A percentile compares a stretch with the other conserved stretches of the same genome.
phyloP scores from a whole-genome alignment of 2,329 filamentous ascomycete species.

The Phialophora macrospora region DNA sequence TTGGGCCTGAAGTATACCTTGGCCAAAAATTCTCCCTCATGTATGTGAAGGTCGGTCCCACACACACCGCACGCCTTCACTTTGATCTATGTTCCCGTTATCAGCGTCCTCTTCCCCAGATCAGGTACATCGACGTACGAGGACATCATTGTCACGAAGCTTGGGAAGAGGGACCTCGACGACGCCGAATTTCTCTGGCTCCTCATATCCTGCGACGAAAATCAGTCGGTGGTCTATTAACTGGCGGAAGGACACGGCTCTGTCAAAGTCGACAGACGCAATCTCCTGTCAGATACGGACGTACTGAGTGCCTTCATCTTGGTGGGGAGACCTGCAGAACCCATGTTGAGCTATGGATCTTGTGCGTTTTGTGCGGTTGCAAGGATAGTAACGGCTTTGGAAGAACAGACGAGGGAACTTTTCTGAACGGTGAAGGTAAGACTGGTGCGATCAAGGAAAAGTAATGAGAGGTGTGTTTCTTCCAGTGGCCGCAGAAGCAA shows the following conservation, averaged over 20 bases:
- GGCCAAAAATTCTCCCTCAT: slow-evolving; percentile 70
- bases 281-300: slow-evolving; percentile 35
- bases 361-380: slow-evolving; percentile 10
- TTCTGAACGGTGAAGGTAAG: not conserved
- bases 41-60: slow-evolving; percentile 59
- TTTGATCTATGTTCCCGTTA: slow-evolving; percentile 56
- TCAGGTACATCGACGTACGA: slow-evolving; percentile 46
- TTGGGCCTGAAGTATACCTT: slow-evolving; percentile 47
- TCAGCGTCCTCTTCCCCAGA: slow-evolving; percentile 36
- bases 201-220: slow-evolving; percentile 55
- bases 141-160: slow-evolving; percentile 64
- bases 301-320: slow-evolving; percentile 67
- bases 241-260: not conserved
- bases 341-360: slow-evolving; percentile 41
- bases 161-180: slow-evolving; percentile 67
- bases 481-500: slow-evolving; percentile 10
- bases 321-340: slow-evolving; percentile 51
- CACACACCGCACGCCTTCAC: slow-evolving; percentile 71
- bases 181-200: slow-evolving; percentile 65
- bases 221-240: slow-evolving; percentile 8
- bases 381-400: slow-evolving; percentile 3
- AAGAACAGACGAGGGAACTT: not conserved
- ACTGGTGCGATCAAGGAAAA: slow-evolving; percentile 15
- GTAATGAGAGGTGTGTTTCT: slow-evolving; percentile 26
- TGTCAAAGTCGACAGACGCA: slow-evolving; percentile 1